Conservation (phyloP, 1,284 basidiomycete genomes). For the Malassezia equina region DNA sequence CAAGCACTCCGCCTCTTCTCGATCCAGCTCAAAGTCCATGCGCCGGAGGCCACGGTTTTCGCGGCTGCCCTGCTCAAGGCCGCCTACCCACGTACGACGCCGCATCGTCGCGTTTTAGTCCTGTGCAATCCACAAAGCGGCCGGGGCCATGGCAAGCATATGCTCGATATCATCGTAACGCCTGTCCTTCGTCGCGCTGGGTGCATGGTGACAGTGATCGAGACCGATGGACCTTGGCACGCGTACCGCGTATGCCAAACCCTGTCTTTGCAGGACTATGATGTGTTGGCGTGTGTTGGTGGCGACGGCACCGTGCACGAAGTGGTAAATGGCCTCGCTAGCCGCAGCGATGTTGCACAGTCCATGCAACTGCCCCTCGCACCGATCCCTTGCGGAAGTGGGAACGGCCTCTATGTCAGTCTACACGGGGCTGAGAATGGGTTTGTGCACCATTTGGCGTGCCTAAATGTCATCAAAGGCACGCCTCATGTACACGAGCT, state of each 20-base stretch:
- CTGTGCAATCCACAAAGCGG: slow-evolving; percentile 84
- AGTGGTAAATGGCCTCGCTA: slow-evolving; percentile 79
- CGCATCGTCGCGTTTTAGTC: slow-evolving; percentile 49
- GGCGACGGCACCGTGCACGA: slow-evolving; percentile 86
- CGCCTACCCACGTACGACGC: slow-evolving; percentile 22
- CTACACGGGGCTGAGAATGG: slow-evolving; percentile 51
- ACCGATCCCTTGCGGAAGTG: slow-evolving; percentile 78
- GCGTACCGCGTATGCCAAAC: slow-evolving; percentile 62
- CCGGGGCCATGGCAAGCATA: slow-evolving; percentile 61
- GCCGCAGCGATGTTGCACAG: slow-evolving; percentile 58
- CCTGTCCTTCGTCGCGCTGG: slow-evolving; percentile 72
- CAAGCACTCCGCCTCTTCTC: background rate
- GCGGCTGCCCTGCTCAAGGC: slow-evolving; percentile 20
- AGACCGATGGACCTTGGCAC: slow-evolving; percentile 56
- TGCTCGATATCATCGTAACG: slow-evolving; percentile 61
- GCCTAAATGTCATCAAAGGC: slow-evolving; percentile 81
- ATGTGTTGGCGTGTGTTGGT: slow-evolving; percentile 68
- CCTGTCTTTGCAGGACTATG: slow-evolving; percentile 56
- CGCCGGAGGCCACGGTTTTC: slow-evolving; percentile 17
- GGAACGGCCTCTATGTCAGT: slow-evolving; percentile 69
- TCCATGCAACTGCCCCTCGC: slow-evolving; percentile 68
- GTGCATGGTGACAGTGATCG: slow-evolving; percentile 58
- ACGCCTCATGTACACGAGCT: slow-evolving; percentile 63
- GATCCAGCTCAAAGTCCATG: background rate
- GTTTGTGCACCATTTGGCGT: slow-evolving; percentile 53